Conservation (phyloP, 768 basidiomycete species). For the Suillus subalutaceus region DNA sequence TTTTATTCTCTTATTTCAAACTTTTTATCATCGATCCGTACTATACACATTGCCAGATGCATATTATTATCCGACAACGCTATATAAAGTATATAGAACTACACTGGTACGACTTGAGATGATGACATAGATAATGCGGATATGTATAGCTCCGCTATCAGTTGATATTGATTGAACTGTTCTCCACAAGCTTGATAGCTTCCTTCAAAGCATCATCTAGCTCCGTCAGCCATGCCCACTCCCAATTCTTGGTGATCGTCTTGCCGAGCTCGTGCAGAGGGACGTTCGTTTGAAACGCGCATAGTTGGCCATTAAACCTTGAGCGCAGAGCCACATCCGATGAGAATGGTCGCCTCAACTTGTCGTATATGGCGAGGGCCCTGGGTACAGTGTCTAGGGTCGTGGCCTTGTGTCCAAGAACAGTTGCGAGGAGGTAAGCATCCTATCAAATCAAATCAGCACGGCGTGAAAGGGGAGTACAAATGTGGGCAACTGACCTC, state of each 20-base stretch:
- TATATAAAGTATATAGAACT: not conserved
- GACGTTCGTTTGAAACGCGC: constrained; percentile 19
- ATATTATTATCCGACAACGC: not conserved
- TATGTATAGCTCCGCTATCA: not conserved
- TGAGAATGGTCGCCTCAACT: constrained; percentile 50
- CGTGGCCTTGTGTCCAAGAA: constrained; percentile 47
- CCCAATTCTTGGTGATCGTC: constrained; percentile 54
- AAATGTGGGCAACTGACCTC: constrained; percentile 35
- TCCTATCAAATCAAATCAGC: constrained; percentile 26
- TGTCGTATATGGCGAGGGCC: constrained; percentile 51
- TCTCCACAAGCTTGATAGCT: constrained; percentile 20
- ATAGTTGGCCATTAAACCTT: constrained; percentile 20
- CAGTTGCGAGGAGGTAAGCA: constrained; percentile 38
- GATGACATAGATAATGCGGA: not conserved
- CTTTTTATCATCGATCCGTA: not conserved
- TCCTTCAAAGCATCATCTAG: constrained; percentile 25
- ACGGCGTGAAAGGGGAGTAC: not conserved
- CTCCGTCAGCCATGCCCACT: constrained; percentile 47
- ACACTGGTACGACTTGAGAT: not conserved
- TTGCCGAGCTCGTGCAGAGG: constrained; percentile 44
- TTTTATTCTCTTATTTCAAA: constrained; percentile 16
- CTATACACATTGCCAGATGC: not conserved
- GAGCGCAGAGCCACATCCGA: constrained; percentile 35
- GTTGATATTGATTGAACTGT: not conserved
- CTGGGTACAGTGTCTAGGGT: constrained; percentile 39